Conservation (phyloP, 495 filamentous ascomycete species). For the Penicillium steckii region DNA sequence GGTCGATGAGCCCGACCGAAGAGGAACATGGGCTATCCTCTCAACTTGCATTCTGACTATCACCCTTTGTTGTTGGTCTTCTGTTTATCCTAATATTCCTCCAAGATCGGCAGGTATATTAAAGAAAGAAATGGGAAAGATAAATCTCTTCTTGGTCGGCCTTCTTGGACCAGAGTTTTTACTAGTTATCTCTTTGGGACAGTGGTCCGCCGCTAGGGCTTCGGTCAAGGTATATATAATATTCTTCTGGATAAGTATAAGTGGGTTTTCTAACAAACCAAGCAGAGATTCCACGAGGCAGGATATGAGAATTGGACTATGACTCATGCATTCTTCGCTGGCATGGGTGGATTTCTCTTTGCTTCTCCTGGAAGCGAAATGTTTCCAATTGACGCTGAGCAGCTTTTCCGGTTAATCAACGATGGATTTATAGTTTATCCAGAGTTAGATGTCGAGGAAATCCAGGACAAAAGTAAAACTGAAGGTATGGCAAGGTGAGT, state of each 20-base stretch:
- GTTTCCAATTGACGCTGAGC: too few relatives aligned
- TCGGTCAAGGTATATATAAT: constrained; percentile 21
- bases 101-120: constrained; percentile 6
- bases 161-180: constrained; percentile 37
- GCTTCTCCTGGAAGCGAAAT: constrained; percentile 10
- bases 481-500: constrained; percentile 25
- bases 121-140: constrained; percentile 17
- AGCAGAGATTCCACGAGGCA: constrained; percentile 14
- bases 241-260: background rate
- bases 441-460: constrained; percentile 22
- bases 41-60: constrained; percentile 33
- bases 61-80: constrained; percentile 29
- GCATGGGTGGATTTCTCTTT: constrained; percentile 41
- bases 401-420: constrained; percentile 1
- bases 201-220: constrained; percentile 32
- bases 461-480: constrained; percentile 42
- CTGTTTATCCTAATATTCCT: constrained; percentile 30
- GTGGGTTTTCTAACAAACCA: background rate
- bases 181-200: constrained; percentile 27
- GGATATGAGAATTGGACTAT: constrained; percentile 30
- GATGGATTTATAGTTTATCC: constrained; percentile 19
- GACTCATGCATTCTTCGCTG: constrained; percentile 36
- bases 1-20: constrained; percentile 30
- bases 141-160: constrained; percentile 23
- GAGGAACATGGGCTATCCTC: constrained; percentile 31